Conservation (phyloP, 129 eudicot species). For the Arctium lappa region DNA sequence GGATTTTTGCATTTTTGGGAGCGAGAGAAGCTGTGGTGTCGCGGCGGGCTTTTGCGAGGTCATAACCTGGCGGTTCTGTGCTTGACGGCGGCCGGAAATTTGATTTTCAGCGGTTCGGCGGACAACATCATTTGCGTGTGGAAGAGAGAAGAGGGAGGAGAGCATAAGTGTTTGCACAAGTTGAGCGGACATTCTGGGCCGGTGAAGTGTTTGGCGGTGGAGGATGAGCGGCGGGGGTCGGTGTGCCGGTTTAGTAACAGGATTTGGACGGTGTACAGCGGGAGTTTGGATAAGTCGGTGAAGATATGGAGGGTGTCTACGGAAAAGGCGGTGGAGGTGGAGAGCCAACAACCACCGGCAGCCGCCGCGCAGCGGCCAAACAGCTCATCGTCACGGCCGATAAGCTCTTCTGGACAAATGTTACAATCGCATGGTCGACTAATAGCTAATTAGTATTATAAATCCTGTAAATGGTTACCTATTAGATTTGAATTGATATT, state of each 20-base stretch:
- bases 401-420: constrained; percentile 25
- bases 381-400: constrained; percentile 4
- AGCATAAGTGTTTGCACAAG: constrained; percentile 44
- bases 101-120: constrained; percentile 77
- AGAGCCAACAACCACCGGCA: constrained; percentile 21
- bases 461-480: not conserved
- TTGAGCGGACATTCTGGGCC: constrained; percentile 75
- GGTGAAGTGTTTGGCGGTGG: constrained; percentile 84
- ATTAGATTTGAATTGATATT: not conserved
- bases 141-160: constrained; percentile 48
- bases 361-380: not conserved
- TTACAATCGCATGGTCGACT: constrained; percentile 18
- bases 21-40: constrained; percentile 34
- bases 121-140: constrained; percentile 77
- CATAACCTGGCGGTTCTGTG: constrained; percentile 77
- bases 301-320: constrained; percentile 73
- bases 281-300: constrained; percentile 79
- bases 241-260: constrained; percentile 1
- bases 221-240: constrained; percentile 34
- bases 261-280: constrained; percentile 65
- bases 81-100: constrained; percentile 41
- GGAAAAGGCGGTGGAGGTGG: constrained; percentile 3
- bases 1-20: constrained; percentile 73
- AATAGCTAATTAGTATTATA: not conserved
- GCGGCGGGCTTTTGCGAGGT: constrained; percentile 53